Percentiles rank a stretch among this genome's conserved stretches.
These are phyloP conservation scores for Puccinia novopanici DNA, from an alignment of 1,284 basidiomycete species.

Conservation along the genomic window DNA sequence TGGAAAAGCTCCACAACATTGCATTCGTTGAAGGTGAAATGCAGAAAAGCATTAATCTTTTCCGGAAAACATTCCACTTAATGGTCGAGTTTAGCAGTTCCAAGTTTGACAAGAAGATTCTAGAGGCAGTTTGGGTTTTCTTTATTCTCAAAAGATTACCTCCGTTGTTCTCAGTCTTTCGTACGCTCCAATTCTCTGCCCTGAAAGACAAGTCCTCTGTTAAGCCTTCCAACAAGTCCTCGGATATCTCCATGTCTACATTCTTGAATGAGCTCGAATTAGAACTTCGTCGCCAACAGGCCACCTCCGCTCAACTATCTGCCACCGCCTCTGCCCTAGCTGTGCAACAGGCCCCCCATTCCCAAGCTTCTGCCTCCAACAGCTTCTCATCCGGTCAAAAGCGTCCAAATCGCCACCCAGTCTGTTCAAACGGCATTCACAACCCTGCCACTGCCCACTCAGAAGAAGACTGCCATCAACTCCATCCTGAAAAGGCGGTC, in stretches of 20 bases:
- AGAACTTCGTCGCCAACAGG: not conserved
- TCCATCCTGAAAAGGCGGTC: not conserved
- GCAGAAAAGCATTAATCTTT: not conserved
- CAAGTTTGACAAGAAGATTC: not conserved
- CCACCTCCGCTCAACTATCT: not conserved
- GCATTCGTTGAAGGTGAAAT: not conserved
- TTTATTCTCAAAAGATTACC: slow-evolving; percentile 8
- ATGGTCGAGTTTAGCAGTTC: not conserved
- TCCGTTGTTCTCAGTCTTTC: not conserved
- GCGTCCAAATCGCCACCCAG: not conserved
- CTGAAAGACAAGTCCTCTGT: slow-evolving; percentile 1
- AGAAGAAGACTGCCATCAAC: not conserved
- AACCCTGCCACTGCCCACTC: not conserved
- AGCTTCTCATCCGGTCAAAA: not conserved
- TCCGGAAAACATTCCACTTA: not conserved
- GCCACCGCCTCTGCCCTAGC: not conserved
- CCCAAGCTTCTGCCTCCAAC: not conserved
- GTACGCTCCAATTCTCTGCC: not conserved
- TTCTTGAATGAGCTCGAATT: not conserved
- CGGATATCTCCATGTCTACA: not conserved
- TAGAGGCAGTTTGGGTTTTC: slow-evolving; percentile 6
- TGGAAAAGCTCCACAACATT: slow-evolving; percentile 1
- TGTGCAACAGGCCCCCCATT: not conserved
- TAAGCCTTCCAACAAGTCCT: no score
- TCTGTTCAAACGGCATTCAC: not conserved